These are phyloP conservation scores for Plasmopara halstedii DNA, from an alignment of 352 stramenopile species.

Conservation along the genomic window DNA sequence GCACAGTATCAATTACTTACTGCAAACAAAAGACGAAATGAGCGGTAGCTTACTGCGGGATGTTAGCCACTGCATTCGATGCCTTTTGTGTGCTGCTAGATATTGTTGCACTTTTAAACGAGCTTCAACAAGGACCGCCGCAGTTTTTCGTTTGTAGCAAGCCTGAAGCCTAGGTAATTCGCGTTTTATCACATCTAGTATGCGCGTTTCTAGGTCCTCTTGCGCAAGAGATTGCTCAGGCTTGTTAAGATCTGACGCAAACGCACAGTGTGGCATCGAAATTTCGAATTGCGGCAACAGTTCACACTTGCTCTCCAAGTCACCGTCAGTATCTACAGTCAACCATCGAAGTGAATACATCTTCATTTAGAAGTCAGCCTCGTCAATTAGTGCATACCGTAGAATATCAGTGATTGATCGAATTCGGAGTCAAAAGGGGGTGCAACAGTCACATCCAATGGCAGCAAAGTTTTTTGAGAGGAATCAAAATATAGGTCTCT, in stretches of 20 bases:
- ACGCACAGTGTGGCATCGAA: conserved; percentile 23
- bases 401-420: conserved; percentile 30
- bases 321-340: conserved; percentile 32
- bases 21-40: neutral
- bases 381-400: conserved; percentile 21
- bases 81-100: conserved; percentile 15
- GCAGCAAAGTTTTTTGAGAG: conserved; percentile 27
- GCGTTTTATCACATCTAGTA: conserved; percentile 33
- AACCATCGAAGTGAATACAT: neutral
- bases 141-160: conserved; percentile 45
- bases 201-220: conserved; percentile 39
- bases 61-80: neutral
- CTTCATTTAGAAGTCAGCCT: too few relatives aligned
- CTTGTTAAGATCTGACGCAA: conserved; percentile 5
- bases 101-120: conserved; percentile 23
- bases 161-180: conserved; percentile 37
- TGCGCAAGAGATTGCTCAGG: conserved; percentile 17
- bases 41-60: conserved; percentile 8
- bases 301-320: conserved; percentile 39
- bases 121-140: conserved; percentile 37
- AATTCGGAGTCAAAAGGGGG: conserved; percentile 23
- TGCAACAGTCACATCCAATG: conserved; percentile 5
- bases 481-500: conserved; percentile 33
- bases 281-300: conserved; percentile 42
- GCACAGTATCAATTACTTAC: neutral